Base-by-base conservation (phyloP, 768 basidiomycete genomes). In the Russula griseocarnosa region DNA sequence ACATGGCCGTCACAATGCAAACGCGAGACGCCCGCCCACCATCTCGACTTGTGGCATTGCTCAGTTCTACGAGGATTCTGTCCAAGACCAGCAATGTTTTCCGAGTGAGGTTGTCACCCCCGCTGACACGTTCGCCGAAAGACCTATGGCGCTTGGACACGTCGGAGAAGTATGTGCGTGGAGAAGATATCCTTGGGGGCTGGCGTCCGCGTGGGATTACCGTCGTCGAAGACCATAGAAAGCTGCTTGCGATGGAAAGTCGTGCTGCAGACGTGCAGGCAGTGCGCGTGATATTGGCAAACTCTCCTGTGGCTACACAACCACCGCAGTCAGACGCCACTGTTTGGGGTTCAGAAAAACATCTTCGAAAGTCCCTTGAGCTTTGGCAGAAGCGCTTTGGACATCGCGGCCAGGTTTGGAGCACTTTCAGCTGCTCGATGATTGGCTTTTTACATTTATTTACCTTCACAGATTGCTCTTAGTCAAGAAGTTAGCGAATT, bases 61-160 rank as follows among this genome's bases (percentile, higher is more conserved):
- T 96, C 65, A 86, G 84, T 22, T 86, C 88, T 8, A 85, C 82
- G 24, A 93, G 89, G 72, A 83, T 92, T 34, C 78, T 93, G 22
- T 79, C 86, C 36, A 89, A 90, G 75, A 84, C 87, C 44, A 91
- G 88, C 70, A 84, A 85, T n/a, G 82, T 97, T 51, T 99, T 95
- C 79, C 83, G 79, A 36, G 81, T 98, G 55, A 81, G 83, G 51
- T 80, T 98, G 36, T 85, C 85, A 3, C 94, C 96, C 14, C 89
- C 92, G 18, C 76, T 92, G 65, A 93, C 92, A 22, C 86, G 92
- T 50, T 94, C 90, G 0, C 83, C 92, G 2, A 86, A 86, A 72
- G 94, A 98, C 67, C 79, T 99, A 16, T 98, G 96, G 97, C 80
- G 94, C 46, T 79, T 98, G 57, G 94, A 99, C 76, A 98, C 96